Conservation (phyloP, 129 eudicot species). For the Solidago caesia region DNA sequence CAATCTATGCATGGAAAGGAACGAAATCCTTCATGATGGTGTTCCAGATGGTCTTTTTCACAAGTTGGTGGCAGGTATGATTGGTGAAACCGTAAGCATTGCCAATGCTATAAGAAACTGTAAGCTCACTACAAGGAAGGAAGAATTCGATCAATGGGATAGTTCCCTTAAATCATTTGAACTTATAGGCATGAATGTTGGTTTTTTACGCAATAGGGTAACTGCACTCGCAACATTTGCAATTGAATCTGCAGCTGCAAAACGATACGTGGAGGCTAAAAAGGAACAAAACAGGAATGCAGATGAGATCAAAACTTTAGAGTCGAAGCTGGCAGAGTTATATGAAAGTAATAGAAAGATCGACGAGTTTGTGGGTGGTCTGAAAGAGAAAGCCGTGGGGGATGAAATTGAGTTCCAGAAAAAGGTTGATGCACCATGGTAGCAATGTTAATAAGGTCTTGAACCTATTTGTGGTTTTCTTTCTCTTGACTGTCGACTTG, state of each 20-base stretch:
- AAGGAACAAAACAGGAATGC: conserved; percentile 26
- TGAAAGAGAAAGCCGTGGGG: conserved; percentile 44
- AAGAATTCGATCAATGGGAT: conserved; percentile 63
- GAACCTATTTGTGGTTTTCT: conserved; percentile 1
- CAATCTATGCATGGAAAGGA: conserved; percentile 46
- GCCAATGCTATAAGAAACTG: conserved; percentile 58
- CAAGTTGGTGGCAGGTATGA: conserved; percentile 56
- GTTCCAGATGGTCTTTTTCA: conserved; percentile 50
- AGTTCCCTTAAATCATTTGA: conserved; percentile 61
- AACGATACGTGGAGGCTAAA: conserved; percentile 45
- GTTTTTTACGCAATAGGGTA: conserved; percentile 58
- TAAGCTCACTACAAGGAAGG: conserved; percentile 43
- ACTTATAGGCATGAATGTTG: conserved; percentile 71
- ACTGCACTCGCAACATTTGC: conserved; percentile 34
- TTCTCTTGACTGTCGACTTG: neutral
- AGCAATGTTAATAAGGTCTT: conserved; percentile 5
- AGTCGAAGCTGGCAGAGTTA: conserved; percentile 52
- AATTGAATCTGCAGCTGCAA: conserved; percentile 44
- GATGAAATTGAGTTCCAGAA: conserved; percentile 50
- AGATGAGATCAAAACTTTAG: conserved; percentile 39
- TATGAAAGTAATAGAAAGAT: conserved; percentile 37
- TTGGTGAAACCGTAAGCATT: conserved; percentile 59
- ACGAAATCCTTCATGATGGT: conserved; percentile 52
- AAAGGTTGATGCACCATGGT: conserved; percentile 66
- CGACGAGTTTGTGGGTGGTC: conserved; percentile 36